Evolutionary conservation across 805 yeast genomes (phyloP).

Genomic region (Jamesozyma hellenica): DNA sequence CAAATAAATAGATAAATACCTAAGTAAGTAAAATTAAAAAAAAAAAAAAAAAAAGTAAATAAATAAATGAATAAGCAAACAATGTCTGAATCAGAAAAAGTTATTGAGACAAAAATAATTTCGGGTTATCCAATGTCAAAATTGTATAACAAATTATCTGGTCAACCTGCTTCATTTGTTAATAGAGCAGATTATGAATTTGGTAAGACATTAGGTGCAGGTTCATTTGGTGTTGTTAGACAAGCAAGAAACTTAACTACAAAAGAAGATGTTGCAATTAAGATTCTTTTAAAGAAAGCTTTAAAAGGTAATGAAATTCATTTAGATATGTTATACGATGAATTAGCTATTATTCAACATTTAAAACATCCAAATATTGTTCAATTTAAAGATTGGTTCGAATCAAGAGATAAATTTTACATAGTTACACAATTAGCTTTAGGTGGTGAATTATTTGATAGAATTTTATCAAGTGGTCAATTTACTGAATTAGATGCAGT

Average conservation of each 20-base stretch:
- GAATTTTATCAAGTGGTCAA: slow-evolving; percentile 69
- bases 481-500: slow-evolving; percentile 88
- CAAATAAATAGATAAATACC: no score
- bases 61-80: not conserved
- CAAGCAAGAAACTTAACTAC: slow-evolving; percentile 48
- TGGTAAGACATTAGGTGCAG: slow-evolving; percentile 85
- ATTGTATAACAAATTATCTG: slow-evolving; percentile 45
- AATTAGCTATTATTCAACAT: slow-evolving; percentile 55
- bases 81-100: not conserved
- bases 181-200: slow-evolving; percentile 64
- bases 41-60: no score
- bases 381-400: slow-evolving; percentile 87
- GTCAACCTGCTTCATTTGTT: slow-evolving; percentile 62
- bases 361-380: slow-evolving; percentile 80
- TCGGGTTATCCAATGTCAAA: slow-evolving; percentile 31
- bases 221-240: slow-evolving; percentile 88
- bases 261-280: slow-evolving; percentile 74
- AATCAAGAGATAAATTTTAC: slow-evolving; percentile 81
- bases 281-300: slow-evolving; percentile 78
- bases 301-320: slow-evolving; percentile 59
- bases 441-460: slow-evolving; percentile 91
- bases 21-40: no score
- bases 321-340: slow-evolving; percentile 62
- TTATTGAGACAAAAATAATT: slow-evolving; percentile 14
- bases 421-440: slow-evolving; percentile 90